Evolutionary conservation across 306 rosid genomes (phyloP).

Genomic region (Bauhinia variegata): DNA sequence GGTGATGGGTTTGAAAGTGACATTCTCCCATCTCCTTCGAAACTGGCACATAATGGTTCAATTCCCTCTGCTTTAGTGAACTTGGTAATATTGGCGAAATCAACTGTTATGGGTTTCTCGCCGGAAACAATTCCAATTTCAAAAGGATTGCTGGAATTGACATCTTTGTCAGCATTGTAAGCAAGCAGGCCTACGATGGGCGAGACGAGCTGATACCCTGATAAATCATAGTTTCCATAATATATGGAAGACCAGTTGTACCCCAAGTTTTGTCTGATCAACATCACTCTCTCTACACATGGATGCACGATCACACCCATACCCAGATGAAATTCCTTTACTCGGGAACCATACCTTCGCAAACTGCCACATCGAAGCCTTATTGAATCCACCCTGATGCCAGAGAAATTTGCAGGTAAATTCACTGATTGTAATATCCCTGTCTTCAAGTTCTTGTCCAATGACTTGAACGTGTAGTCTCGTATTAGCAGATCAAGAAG

Average conservation of each 20-base stretch:
- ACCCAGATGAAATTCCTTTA: conserved; percentile 72
- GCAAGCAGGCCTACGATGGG: conserved; percentile 82
- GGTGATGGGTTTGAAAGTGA: conserved; percentile 57
- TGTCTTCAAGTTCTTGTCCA: conserved; percentile 51
- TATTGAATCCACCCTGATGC: conserved; percentile 59
- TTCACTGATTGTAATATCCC: conserved; percentile 60
- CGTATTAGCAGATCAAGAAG: conserved; percentile 87
- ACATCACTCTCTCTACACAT: conserved; percentile 83
- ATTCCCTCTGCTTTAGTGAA: conserved; percentile 36
- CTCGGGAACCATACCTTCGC: conserved; percentile 72
- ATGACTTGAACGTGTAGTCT: conserved; percentile 72
- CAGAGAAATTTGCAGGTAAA: conserved; percentile 77
- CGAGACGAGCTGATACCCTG: conserved; percentile 76
- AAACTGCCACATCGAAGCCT: conserved; percentile 90
- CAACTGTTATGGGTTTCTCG: conserved; percentile 67
- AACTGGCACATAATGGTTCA: conserved; percentile 73
- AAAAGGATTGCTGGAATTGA: conserved; percentile 64
- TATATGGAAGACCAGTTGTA: conserved; percentile 77
- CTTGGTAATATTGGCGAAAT: conserved; percentile 61
- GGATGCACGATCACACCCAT: conserved; percentile 73
- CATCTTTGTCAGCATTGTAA: conserved; percentile 72
- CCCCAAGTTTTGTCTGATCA: conserved; percentile 73
- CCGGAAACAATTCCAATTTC: conserved; percentile 73
- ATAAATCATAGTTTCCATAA: conserved; percentile 65
- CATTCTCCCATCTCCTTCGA: conserved; percentile 78